A percentile compares a stretch with the other conserved stretches of the same genome.
These are phyloP conservation scores for Russula sp. DNA, from an alignment of 768 basidiomycete genomes.

Conservation along the genomic window DNA sequence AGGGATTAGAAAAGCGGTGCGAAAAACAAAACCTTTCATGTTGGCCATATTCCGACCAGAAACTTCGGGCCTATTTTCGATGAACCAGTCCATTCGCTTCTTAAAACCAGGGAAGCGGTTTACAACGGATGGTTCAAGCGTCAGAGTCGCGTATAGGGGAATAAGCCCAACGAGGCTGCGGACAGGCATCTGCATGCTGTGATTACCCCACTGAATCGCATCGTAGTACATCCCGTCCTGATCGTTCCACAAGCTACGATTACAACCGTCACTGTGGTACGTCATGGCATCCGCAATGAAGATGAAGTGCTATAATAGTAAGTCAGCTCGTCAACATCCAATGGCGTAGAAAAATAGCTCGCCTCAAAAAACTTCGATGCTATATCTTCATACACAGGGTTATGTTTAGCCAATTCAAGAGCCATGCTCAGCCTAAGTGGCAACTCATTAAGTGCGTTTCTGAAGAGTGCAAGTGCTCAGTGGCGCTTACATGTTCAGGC, in stretches of 20 bases:
- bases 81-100: slow-evolving; percentile 98
- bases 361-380: slow-evolving; percentile 97
- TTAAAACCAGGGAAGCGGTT: slow-evolving; percentile 96
- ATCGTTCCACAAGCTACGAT: slow-evolving; percentile 89
- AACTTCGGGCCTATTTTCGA: slow-evolving; percentile 84
- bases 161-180: slow-evolving; percentile 96
- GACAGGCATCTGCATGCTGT: slow-evolving; percentile 86
- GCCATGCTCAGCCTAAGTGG: slow-evolving; percentile 84
- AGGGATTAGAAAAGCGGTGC: background rate
- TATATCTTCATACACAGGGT: slow-evolving; percentile 96
- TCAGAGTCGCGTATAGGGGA: slow-evolving; percentile 90
- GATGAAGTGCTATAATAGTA: slow-evolving; percentile 74
- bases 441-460: slow-evolving; percentile 4
- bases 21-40: slow-evolving; percentile 59
- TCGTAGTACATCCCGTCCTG: slow-evolving; percentile 98
- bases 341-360: slow-evolving; percentile 7
- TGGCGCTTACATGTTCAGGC: slow-evolving; percentile 78
- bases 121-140: slow-evolving; percentile 82
- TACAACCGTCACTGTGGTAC: slow-evolving; percentile 68
- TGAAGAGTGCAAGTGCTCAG: background rate
- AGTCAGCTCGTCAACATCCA: background rate
- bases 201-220: slow-evolving; percentile 81
- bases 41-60: slow-evolving; percentile 93
- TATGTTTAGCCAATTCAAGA: slow-evolving; percentile 95
- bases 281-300: slow-evolving; percentile 99